Evolutionary conservation across 192 early-diverging fungal species (phyloP).

Genomic region (Entomortierella lignicola): DNA sequence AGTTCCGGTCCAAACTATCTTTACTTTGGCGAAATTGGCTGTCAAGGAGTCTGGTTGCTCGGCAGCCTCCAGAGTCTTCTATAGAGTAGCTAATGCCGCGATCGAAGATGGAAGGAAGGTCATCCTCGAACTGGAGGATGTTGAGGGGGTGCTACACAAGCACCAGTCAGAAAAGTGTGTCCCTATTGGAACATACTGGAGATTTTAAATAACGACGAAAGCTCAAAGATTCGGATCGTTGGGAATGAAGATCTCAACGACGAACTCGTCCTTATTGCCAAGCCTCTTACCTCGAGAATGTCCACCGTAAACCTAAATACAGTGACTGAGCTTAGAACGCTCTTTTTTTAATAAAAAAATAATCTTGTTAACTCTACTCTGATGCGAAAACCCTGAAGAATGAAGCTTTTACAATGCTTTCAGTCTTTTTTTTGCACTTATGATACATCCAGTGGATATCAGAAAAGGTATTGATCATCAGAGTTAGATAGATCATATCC

Average conservation of each 20-base stretch:
- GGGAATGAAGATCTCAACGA: background rate
- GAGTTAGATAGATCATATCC: no score
- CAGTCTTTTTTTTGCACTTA: no score
- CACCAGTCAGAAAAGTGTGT: background rate
- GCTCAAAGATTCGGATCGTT: background rate
- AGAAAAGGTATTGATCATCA: no score
- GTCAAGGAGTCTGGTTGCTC: background rate
- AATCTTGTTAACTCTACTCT: no score
- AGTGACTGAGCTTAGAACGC: background rate
- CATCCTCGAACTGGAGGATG: background rate
- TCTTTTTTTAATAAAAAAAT: no score
- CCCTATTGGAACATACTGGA: background rate
- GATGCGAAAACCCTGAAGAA: no score
- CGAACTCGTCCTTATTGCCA: background rate
- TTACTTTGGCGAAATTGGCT: background rate
- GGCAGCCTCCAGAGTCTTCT: slow-evolving; percentile 4
- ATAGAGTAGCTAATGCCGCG: background rate
- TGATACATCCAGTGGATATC: no score
- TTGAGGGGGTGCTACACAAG: background rate
- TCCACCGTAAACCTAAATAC: background rate
- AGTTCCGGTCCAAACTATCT: background rate
- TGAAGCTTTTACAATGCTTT: no score
- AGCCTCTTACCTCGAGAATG: background rate
- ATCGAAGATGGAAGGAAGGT: background rate
- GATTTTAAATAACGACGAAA: background rate